Base-by-base conservation (phyloP, 345 rosid genomes). In the Trapa incisa region DNA sequence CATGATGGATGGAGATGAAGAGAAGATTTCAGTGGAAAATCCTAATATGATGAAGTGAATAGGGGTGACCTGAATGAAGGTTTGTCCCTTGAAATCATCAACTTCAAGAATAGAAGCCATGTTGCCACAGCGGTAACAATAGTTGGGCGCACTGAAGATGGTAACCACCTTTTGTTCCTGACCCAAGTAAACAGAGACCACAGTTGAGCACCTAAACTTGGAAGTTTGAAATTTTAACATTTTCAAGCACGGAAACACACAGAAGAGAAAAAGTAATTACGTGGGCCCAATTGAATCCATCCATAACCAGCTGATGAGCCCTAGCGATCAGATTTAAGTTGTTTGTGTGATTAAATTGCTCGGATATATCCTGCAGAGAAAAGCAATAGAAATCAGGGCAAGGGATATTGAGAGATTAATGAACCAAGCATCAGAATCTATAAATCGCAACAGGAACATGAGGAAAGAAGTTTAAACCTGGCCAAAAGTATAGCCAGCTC, bases 141-240 rank as follows among this genome's bases (percentile, higher is more conserved):
- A 91, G 75, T 94, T 94, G 61, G 99, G 99, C 35, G 97, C 97
- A 78, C 96, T 94, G 74, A 94, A 94, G 71, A 94, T 89, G 11
- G 95, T 94, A 47, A 94, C 99, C 78, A 91, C 99, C 81, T 94
- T 94, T 87, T 91, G 96, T 68, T 94, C 97, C 99, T 94, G 97
- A 68, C 57, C 67, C 78, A 65, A 71, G 58, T 22, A 73, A 70
- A 67, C 43, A 74, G 61, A 8, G 17, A 65, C 8, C 32, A 64
- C 13, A 16, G 3, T 14, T 17, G 16, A 39, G 14, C 16, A 37
- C 2, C 14, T 3, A 64, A 15, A 10, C 5, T 37, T 15, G 7
- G 35, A 39, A 35, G 42, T 9, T 22, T 17, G 57, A 47, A 15
- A 41, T 0, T 41, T 41, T 41, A 41, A 7, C n/a, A 41, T 70